Evolutionary conservation across 2,329 filamentous ascomycete genomes (phyloP).

Genomic region (Trichoderma endophyticum): DNA sequence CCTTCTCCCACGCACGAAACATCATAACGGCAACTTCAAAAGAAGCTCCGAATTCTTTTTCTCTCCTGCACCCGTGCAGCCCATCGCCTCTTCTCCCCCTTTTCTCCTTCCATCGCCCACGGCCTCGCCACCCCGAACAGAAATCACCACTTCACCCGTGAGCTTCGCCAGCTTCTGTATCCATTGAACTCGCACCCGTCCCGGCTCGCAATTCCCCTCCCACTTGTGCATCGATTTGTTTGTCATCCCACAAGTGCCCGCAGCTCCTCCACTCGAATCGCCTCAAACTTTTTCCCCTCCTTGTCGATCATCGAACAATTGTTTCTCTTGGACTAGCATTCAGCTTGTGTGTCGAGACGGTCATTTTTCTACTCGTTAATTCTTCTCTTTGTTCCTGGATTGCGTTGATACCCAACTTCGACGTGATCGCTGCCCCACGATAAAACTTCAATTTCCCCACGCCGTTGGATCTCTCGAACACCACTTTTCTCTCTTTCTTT

Average conservation of each 20-base stretch:
- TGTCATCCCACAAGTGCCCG: conserved; percentile 22
- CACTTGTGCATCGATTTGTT: conserved; percentile 14
- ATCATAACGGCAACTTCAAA: conserved; percentile 17
- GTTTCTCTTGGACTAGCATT: conserved; percentile 20
- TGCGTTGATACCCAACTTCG: conserved; percentile 21
- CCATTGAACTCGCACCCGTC: neutral
- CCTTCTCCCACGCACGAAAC: conserved; percentile 18
- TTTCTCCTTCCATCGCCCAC: conserved; percentile 12
- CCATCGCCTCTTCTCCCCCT: conserved; percentile 18
- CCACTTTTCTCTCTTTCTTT: neutral
- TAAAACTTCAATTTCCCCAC: conserved; percentile 11
- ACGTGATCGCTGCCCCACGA: conserved; percentile 19
- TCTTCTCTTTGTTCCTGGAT: conserved; percentile 1
- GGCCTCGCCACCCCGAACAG: neutral
- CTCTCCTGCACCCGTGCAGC: neutral
- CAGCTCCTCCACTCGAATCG: conserved; percentile 16
- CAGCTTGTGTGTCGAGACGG: conserved; percentile 6
- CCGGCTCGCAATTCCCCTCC: conserved; percentile 15
- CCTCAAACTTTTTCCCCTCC: conserved; percentile 11
- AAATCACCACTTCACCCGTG: neutral
- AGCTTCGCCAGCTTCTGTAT: conserved; percentile 7
- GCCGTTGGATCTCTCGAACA: conserved; percentile 6
- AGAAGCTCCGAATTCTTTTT: conserved; percentile 18
- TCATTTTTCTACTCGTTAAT: conserved; percentile 10
- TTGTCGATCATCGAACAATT: conserved; percentile 19